Percentiles rank a stretch among this genome's conserved stretches.
phyloP scores from a whole-genome alignment of 2,329 filamentous ascomycete genomes.

The Pestalotiopsis sp. region DNA sequence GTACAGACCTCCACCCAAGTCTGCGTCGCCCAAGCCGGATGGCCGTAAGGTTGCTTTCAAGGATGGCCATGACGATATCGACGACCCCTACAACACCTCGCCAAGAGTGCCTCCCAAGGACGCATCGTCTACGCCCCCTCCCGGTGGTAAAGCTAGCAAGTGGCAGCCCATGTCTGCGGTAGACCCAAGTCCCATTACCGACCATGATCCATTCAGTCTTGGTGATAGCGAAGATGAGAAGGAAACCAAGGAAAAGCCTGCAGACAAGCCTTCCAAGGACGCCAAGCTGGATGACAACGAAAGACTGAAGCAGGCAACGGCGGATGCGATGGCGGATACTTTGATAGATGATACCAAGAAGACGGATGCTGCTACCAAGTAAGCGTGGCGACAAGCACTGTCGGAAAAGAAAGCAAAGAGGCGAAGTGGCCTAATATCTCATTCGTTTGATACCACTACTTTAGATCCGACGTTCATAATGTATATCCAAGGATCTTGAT shows the following conservation, averaged over 20 bases:
- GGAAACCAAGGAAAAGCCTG: conserved; percentile 68
- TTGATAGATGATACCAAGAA: conserved; percentile 37
- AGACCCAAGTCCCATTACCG: conserved; percentile 80
- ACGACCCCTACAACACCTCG: conserved; percentile 72
- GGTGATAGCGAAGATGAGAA: conserved; percentile 95
- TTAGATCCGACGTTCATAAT: neutral
- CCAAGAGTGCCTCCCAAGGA: conserved; percentile 59
- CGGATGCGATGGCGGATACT: conserved; percentile 61
- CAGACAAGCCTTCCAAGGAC: conserved; percentile 59
- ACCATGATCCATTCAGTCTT: conserved; percentile 95
- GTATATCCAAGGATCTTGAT: neutral
- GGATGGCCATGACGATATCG: conserved; percentile 76
- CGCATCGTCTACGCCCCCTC: conserved; percentile 38
- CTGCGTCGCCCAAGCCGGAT: conserved; percentile 55
- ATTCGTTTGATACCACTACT: neutral
- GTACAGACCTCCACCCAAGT: conserved; percentile 65
- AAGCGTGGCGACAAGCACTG: neutral
- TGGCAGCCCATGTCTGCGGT: conserved; percentile 93
- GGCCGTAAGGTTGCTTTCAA: conserved; percentile 60
- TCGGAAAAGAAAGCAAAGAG: neutral
- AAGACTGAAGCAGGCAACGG: conserved; percentile 67
- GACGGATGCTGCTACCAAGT: conserved; percentile 14
- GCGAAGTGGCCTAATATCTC: neutral
- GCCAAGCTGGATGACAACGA: conserved; percentile 59
- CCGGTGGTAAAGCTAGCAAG: conserved; percentile 78